phyloP scores from a whole-genome alignment of 2,329 filamentous ascomycete species.

The Xylaria sp. region DNA sequence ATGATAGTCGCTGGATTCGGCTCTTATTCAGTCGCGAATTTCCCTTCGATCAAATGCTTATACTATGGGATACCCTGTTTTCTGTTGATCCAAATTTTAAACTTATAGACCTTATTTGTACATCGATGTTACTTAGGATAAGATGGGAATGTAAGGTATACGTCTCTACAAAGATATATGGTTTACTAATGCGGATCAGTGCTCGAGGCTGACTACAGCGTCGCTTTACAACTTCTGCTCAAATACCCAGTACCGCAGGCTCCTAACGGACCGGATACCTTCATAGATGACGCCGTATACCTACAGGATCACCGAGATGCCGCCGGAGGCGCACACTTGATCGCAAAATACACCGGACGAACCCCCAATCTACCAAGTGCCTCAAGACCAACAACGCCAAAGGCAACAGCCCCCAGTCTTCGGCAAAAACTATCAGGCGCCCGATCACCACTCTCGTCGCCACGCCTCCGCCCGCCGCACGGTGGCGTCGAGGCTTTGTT shows the following conservation, averaged over 20 bases:
- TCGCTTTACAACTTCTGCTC: conserved; percentile 82
- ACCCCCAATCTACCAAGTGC: conserved; percentile 53
- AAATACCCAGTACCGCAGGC: conserved; percentile 78
- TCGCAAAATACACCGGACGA: conserved; percentile 76
- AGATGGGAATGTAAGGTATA: conserved; percentile 78
- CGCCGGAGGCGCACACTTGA: conserved; percentile 71
- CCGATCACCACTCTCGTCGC: conserved; percentile 61
- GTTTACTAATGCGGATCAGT: conserved; percentile 63
- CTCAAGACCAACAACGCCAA: conserved; percentile 52
- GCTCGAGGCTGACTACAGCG: conserved; percentile 86
- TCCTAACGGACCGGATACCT: conserved; percentile 76
- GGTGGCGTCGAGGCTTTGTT: conserved; percentile 76
- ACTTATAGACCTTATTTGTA: conserved; percentile 89
- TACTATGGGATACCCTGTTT: conserved; percentile 92
- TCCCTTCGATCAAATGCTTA: conserved; percentile 83
- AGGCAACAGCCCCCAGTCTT: conserved; percentile 52
- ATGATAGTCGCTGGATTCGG: conserved; percentile 84
- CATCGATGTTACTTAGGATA: conserved; percentile 92
- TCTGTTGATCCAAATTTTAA: conserved; percentile 83
- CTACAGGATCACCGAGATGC: conserved; percentile 72
- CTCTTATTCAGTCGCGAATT: conserved; percentile 95
- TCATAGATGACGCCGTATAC: conserved; percentile 87
- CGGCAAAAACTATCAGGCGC: conserved; percentile 56
- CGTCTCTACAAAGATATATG: conserved; percentile 12
- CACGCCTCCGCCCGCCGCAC: conserved; percentile 63